Conservation (phyloP, 1,284 basidiomycete genomes). For the Lignosus rhinocerotis region DNA sequence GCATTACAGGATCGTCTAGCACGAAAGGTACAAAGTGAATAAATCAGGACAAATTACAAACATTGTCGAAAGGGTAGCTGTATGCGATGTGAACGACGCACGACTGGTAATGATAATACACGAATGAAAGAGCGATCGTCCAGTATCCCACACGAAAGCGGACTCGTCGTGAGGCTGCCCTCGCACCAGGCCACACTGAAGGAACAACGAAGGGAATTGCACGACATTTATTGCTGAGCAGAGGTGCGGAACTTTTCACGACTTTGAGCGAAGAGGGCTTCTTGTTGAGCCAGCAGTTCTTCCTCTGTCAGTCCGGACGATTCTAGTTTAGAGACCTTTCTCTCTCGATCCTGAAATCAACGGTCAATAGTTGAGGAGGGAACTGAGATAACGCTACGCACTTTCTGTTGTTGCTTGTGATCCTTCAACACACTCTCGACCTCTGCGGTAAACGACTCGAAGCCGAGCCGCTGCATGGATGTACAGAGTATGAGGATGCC, state of each 20-base stretch:
- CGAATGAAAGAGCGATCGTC: constrained; percentile 21
- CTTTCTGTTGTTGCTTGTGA: constrained; percentile 95
- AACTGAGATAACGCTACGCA: constrained; percentile 34
- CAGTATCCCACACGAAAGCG: constrained; percentile 19
- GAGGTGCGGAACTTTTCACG: constrained; percentile 69
- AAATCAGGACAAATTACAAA: constrained; percentile 30
- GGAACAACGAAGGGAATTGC: not conserved
- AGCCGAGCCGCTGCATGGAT: constrained; percentile 74
- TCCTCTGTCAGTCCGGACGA: constrained; percentile 90
- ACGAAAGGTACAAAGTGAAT: constrained; percentile 28
- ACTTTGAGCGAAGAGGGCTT: constrained; percentile 89
- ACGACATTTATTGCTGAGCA: constrained; percentile 35
- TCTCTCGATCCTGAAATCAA: constrained; percentile 69
- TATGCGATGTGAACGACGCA: constrained; percentile 14
- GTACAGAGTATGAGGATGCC: constrained; percentile 7
- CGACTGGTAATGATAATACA: constrained; percentile 25
- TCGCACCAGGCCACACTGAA: not conserved
- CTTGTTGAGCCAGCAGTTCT: constrained; percentile 86
- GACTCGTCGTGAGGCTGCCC: not conserved
- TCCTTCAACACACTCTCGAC: constrained; percentile 92
- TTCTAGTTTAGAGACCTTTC: constrained; percentile 87
- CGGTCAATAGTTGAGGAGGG: constrained; percentile 9
- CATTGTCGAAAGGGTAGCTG: constrained; percentile 13
- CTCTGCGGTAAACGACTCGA: constrained; percentile 83
- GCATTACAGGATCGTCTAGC: constrained; percentile 38